Percentiles rank a stretch among this genome's conserved stretches.
Evolutionary conservation across 2,329 filamentous ascomycete species (phyloP).

Genomic region (Xenosphaeropsis pyriputrescens): DNA sequence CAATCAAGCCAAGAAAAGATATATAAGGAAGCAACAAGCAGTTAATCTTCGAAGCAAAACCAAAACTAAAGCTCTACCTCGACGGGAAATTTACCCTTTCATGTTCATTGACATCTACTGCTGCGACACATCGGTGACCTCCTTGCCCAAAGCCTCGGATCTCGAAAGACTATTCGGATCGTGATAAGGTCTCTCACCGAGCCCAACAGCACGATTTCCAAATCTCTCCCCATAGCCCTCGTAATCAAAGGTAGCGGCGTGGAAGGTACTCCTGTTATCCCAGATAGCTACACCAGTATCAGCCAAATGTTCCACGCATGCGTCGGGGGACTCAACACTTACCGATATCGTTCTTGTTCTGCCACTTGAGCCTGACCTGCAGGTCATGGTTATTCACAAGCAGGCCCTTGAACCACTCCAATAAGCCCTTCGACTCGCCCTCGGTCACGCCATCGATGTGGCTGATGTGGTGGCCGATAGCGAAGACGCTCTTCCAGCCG

Average conservation of each 20-base stretch:
- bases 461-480: constrained; percentile 32
- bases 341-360: constrained; percentile 17
- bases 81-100: no score
- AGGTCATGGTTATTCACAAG: constrained; percentile 39
- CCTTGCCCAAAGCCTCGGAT: constrained; percentile 3
- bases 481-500: constrained; percentile 42
- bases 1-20: no score
- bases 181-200: constrained; percentile 28
- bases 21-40: no score
- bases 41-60: no score
- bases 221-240: constrained; percentile 28
- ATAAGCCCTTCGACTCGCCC: constrained; percentile 29
- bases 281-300: constrained; percentile 28
- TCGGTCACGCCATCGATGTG: constrained; percentile 33
- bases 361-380: constrained; percentile 28
- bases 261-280: constrained; percentile 39
- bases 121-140: no score
- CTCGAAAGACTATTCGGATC: constrained; percentile 10
- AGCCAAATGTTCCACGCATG: no score
- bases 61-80: no score
- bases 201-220: constrained; percentile 30
- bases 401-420: constrained; percentile 33
- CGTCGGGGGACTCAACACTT: no score
- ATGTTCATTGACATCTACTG: no score
- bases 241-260: constrained; percentile 38